phyloP scores from a whole-genome alignment of 2,329 filamentous ascomycete species.

The Ustulina deusta region DNA sequence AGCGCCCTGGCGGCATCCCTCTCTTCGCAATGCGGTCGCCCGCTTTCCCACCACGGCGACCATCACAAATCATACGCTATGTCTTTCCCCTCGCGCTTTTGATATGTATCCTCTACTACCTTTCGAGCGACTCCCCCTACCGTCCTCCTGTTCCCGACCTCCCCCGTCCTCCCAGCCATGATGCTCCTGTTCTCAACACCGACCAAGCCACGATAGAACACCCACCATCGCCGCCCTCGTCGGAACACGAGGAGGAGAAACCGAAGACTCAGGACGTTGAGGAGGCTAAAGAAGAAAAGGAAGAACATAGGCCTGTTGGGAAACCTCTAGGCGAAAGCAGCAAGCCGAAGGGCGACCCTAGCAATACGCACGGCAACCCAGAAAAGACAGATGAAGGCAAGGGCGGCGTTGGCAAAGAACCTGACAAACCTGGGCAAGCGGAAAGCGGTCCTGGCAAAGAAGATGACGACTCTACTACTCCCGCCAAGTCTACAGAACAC shows the following conservation, averaged over 20 bases:
- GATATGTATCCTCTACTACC: constrained; percentile 52
- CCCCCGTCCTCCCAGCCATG: constrained; percentile 38
- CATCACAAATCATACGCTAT: constrained; percentile 59
- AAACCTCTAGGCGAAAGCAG: constrained; percentile 5
- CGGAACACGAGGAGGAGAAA: constrained; percentile 36
- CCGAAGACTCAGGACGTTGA: constrained; percentile 24
- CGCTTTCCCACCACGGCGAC: constrained; percentile 58
- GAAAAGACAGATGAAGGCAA: constrained; percentile 28
- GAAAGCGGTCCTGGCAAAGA: constrained; percentile 19
- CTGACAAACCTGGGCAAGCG: background rate
- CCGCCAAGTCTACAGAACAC: constrained; percentile 31
- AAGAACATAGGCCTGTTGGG: background rate
- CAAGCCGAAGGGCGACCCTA: constrained; percentile 17
- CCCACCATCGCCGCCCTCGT: constrained; percentile 31
- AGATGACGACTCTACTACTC: constrained; percentile 12
- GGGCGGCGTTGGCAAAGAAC: constrained; percentile 1
- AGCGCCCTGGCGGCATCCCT: constrained; percentile 41
- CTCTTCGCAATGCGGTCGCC: constrained; percentile 54
- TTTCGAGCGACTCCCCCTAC: constrained; percentile 43
- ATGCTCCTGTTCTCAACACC: constrained; percentile 32
- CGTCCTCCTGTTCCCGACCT: constrained; percentile 35
- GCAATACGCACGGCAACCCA: constrained; percentile 4
- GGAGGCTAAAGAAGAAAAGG: constrained; percentile 1
- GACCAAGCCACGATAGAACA: constrained; percentile 35
- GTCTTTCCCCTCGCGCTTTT: constrained; percentile 54